Conservation (phyloP, 371 early-diverging fungal genomes). For the Rhizopus delemar region DNA sequence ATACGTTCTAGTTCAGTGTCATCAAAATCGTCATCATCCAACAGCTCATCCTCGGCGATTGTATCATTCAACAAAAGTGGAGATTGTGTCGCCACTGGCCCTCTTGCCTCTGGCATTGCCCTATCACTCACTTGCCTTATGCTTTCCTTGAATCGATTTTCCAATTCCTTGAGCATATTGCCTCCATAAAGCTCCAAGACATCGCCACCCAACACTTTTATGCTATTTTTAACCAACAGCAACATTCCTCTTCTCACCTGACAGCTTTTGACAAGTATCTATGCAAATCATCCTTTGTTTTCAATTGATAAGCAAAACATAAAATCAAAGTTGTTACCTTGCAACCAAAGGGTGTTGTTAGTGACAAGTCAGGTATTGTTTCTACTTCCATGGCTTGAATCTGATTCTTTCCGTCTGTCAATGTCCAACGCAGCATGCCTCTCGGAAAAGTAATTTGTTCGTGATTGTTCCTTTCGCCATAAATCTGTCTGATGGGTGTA, state of each 20-base stretch:
- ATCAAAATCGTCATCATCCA: slow-evolving; percentile 6
- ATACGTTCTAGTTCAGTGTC: not conserved
- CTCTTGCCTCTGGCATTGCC: no score
- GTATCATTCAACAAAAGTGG: not conserved
- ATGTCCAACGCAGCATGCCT: slow-evolving; percentile 37
- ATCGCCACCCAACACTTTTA: slow-evolving; percentile 40
- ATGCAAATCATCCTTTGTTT: not conserved
- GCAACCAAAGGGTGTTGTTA: slow-evolving; percentile 45
- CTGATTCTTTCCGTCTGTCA: slow-evolving; percentile 39
- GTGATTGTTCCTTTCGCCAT: slow-evolving; percentile 18
- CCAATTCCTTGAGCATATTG: slow-evolving; percentile 34
- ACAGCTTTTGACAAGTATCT: slow-evolving; percentile 40
- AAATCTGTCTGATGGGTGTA: slow-evolving; percentile 32
- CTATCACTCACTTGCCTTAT: slow-evolving; percentile 14
- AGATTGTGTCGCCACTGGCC: no score
- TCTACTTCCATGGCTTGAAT: slow-evolving; percentile 41
- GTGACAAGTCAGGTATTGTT: slow-evolving; percentile 23
- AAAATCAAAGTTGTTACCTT: slow-evolving; percentile 32
- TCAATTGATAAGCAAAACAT: not conserved
- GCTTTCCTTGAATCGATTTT: slow-evolving; percentile 25
- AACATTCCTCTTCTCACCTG: slow-evolving; percentile 39
- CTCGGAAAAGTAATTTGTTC: slow-evolving; percentile 30
- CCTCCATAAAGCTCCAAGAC: slow-evolving; percentile 32
- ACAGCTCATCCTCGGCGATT: not conserved
- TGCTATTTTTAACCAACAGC: slow-evolving; percentile 26